phyloP scores from a whole-genome alignment of 306 rosid genomes.

The Quercus agrifolia region DNA sequence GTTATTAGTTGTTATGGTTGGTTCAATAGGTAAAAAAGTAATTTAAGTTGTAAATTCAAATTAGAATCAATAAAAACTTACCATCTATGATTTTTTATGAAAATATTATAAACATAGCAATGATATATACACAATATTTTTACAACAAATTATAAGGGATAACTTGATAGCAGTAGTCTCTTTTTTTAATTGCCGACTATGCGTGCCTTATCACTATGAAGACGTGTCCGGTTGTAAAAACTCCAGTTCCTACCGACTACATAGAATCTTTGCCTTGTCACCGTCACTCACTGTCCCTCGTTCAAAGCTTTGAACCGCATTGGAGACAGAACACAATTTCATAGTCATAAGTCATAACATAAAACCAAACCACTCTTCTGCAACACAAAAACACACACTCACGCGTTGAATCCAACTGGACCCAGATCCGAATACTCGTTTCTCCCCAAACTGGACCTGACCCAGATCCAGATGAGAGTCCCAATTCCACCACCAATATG shows the following conservation, averaged over 20 bases:
- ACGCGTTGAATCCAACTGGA: not conserved
- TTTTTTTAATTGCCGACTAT: no score
- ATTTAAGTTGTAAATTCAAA: no score
- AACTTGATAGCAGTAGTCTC: no score
- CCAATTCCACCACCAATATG: no score
- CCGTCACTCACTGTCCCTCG: not conserved
- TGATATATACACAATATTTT: fast-evolving
- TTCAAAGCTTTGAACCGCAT: not conserved
- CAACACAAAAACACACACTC: not conserved
- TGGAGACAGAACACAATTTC: not conserved
- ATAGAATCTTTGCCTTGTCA: not conserved
- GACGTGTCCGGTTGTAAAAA: not conserved
- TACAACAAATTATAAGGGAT: no score
- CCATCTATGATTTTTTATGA: no score
- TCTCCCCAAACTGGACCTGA: not conserved
- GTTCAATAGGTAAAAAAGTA: no score
- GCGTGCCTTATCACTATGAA: no score
- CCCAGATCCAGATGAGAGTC: constrained; percentile 55
- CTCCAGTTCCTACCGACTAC: not conserved
- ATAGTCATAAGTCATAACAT: not conserved
- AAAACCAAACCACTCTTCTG: not conserved
- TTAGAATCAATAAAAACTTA: no score
- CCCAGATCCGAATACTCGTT: constrained; percentile 16
- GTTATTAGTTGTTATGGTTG: no score
- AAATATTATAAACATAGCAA: no score